Percentiles rank a stretch among this genome's conserved stretches.
Conservation (phyloP, 306 rosid species). For the Cyclanthera cordifolia region DNA sequence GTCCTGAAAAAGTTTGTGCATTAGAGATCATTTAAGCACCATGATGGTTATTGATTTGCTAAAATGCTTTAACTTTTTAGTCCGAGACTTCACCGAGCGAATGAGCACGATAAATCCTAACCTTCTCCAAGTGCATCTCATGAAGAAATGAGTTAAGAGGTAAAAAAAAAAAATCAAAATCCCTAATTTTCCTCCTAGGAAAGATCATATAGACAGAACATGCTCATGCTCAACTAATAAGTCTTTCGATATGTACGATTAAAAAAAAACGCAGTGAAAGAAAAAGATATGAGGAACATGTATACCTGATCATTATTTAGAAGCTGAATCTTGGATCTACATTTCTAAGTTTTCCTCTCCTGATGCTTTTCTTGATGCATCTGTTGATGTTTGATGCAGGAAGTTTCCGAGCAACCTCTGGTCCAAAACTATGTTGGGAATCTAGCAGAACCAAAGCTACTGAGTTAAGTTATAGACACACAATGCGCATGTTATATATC, state of each 20-base stretch:
- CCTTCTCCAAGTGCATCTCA: not conserved
- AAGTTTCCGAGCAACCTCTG: conserved; percentile 79
- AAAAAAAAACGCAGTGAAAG: not conserved
- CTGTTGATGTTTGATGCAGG: conserved; percentile 34
- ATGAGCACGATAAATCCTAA: not conserved
- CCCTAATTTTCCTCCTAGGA: not conserved
- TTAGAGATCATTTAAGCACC: not conserved
- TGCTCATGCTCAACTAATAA: not conserved
- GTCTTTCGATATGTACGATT: not conserved
- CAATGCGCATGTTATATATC: not conserved
- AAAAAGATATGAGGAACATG: not conserved
- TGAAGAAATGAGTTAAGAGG: not conserved
- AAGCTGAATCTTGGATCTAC: not conserved
- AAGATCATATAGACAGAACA: not conserved
- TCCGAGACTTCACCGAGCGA: not conserved
- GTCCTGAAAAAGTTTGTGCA: not conserved
- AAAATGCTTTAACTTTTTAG: not conserved
- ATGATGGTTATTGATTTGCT: not conserved
- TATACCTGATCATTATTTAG: conserved; percentile 1
- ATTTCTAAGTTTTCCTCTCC: conserved; percentile 12
- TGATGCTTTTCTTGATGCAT: conserved; percentile 10
- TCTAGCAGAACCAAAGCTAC: conserved; percentile 29
- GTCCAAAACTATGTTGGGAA: conserved; percentile 73
- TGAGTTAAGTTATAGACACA: conserved; percentile 16
- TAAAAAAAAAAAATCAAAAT: not conserved